Base-by-base conservation (phyloP, 139 green algal species). In the Nannochloris sp. region DNA sequence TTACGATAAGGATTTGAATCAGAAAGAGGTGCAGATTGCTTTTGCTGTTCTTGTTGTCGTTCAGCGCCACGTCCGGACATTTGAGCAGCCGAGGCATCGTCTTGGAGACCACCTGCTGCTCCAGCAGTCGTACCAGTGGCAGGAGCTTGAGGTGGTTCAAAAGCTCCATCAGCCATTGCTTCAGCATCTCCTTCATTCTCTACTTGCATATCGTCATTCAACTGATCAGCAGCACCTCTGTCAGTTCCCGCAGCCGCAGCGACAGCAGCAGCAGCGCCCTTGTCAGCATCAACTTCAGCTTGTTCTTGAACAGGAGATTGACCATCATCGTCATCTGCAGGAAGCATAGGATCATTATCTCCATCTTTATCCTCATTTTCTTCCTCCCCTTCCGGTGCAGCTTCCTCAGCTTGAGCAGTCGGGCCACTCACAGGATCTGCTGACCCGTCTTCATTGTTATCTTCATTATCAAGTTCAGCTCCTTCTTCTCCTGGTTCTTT, bases 1-100 rank as follows among this genome's bases (percentile, higher is more conserved):
- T 71, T 81, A 24, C 85, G 75, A 34, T 88, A 81, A 19, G 89
- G 89, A 71, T 95, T 95, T 39, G 83, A 67, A 31, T 85, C 67
- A 19, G 61, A 25, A 29, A 54, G 36, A 14, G 10, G 27, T 34
- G 48, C 48, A 59, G 48, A 12, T 39, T 9, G 48, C n/a, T 61
- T 59, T 42, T 48, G 44, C 30, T 61, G 63, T 54, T 8, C 34
- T 23, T 59, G 12, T 35, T 44, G 36, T 46, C 30, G 25, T 60
- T 42, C 37, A n/a, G n/a, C 9, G 8, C 6, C 3, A 6, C 38
- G n/a, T 13, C 54, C 13, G 25, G 54, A 35, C 32, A 47, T 51
- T 12, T 45, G 33, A 35, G 27, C 33, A 48, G 6, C 15, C 29
- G 8, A 61, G 0, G 46, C 30, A 38, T 75, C 58, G 47, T 68